Evolutionary conservation across 2,329 filamentous ascomycete genomes (phyloP).

Genomic region (Iodosphaeria phyllophila): DNA sequence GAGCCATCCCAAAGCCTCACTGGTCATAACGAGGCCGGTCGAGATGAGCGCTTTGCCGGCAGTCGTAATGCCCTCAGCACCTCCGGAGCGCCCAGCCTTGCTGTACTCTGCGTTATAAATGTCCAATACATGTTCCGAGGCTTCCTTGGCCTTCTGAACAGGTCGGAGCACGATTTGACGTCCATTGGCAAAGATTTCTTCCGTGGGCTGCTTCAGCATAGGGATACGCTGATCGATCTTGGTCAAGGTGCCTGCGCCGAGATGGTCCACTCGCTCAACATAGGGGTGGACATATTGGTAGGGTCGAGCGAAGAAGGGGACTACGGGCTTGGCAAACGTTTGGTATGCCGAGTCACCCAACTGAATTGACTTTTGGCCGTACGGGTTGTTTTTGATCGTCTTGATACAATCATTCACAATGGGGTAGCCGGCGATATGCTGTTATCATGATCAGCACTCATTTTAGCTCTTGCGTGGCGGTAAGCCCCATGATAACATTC

Average conservation of each 20-base stretch:
- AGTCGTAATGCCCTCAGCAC: slow-evolving; percentile 44
- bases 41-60: slow-evolving; percentile 51
- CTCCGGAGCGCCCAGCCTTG: too few relatives aligned
- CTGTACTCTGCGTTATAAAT: slow-evolving; percentile 40
- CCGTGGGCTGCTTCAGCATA: slow-evolving; percentile 55
- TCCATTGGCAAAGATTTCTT: slow-evolving; percentile 47
- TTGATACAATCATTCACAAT: slow-evolving; percentile 61
- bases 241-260: slow-evolving; percentile 54
- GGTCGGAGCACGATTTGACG: slow-evolving; percentile 43
- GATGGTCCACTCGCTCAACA: slow-evolving; percentile 58
- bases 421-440: slow-evolving; percentile 79
- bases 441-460: not conserved
- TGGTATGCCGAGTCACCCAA: slow-evolving; percentile 58
- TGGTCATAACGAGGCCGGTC: slow-evolving; percentile 47
- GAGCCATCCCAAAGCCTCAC: slow-evolving; percentile 44
- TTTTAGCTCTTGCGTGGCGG: not conserved
- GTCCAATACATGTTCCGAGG: slow-evolving; percentile 39
- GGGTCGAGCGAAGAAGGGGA: slow-evolving; percentile 62
- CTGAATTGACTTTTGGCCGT: slow-evolving; percentile 67
- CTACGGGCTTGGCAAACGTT: slow-evolving; percentile 56
- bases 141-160: slow-evolving; percentile 38
- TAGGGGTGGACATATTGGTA: slow-evolving; percentile 75
- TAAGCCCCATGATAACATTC: not conserved
- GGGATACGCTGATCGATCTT: slow-evolving; percentile 55
- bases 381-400: slow-evolving; percentile 63